These are phyloP conservation scores for Chaetomium sp. DNA, from an alignment of 2,329 filamentous ascomycete species.

Conservation along the genomic window DNA sequence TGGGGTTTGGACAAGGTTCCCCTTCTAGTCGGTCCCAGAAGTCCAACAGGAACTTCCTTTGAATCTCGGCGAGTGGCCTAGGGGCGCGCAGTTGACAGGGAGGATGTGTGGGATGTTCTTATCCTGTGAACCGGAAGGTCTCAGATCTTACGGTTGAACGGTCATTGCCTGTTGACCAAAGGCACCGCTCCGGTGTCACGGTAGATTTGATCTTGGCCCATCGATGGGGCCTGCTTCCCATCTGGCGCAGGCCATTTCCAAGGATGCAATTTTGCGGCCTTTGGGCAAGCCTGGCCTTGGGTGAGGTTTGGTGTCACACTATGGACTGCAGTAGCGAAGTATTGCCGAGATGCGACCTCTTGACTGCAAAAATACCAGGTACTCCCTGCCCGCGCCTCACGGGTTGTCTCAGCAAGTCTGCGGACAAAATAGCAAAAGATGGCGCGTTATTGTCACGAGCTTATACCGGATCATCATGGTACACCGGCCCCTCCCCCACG, in stretches of 20 bases:
- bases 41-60: too few species aligned
- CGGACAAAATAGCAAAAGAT: neutral
- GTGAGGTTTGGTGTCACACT: neutral
- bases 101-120: neutral
- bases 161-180: neutral
- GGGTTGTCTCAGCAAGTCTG: neutral
- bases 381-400: neutral
- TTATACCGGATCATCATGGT: conserved; percentile 33
- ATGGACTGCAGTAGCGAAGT: neutral
- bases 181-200: neutral
- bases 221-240: neutral
- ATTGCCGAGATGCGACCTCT: neutral
- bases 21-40: too few species aligned
- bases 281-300: neutral
- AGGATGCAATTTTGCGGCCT: neutral
- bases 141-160: neutral
- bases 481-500: conserved; percentile 29
- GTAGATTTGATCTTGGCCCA: neutral
- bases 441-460: neutral
- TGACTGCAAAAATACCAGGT: neutral
- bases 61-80: too few species aligned
- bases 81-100: too few species aligned
- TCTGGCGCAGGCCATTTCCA: neutral
- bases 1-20: too few species aligned
- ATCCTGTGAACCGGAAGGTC: neutral